These are phyloP conservation scores for Kwoniella heveanensis DNA, from an alignment of 768 basidiomycete species.

Conservation along the genomic window DNA sequence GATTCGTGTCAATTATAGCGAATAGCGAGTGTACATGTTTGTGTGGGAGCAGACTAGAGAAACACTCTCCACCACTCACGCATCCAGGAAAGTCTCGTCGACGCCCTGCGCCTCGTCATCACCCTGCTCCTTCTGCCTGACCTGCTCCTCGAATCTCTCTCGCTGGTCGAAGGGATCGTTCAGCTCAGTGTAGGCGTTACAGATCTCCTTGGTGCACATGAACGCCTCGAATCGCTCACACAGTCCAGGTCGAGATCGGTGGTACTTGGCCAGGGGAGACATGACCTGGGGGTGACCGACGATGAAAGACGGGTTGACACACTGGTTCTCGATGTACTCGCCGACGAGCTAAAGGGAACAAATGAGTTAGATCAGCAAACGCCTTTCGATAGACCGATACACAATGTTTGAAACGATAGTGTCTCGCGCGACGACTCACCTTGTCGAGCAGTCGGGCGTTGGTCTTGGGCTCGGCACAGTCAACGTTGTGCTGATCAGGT, in stretches of 20 bases:
- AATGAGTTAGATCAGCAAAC: not conserved
- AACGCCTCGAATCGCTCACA: constrained; percentile 99
- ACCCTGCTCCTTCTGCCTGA: constrained; percentile 89
- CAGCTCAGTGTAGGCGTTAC: constrained; percentile 98
- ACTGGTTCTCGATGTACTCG: constrained; percentile 95
- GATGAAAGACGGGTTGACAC: constrained; percentile 95
- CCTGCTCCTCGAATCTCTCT: constrained; percentile 88
- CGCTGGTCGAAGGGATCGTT: constrained; percentile 88
- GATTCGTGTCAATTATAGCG: no score
- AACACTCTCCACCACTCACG: constrained; percentile 67
- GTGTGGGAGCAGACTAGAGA: no score
- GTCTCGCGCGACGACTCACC: constrained; percentile 57
- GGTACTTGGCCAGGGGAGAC: constrained; percentile 98
- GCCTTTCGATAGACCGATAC: not conserved
- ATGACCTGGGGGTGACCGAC: constrained; percentile 99
- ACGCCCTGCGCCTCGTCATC: constrained; percentile 98
- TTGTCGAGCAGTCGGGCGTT: constrained; percentile 95
- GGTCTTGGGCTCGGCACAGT: constrained; percentile 93
- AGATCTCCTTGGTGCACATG: constrained; percentile 96
- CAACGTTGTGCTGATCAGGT: constrained; percentile 78
- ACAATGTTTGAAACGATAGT: not conserved
- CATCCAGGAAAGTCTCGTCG: constrained; percentile 93
- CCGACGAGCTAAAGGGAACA: constrained; percentile 75
- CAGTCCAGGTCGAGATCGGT: constrained; percentile 91
- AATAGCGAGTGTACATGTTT: no score